phyloP scores from a whole-genome alignment of 805 yeast genomes.

The Grigorovia jiainica region DNA sequence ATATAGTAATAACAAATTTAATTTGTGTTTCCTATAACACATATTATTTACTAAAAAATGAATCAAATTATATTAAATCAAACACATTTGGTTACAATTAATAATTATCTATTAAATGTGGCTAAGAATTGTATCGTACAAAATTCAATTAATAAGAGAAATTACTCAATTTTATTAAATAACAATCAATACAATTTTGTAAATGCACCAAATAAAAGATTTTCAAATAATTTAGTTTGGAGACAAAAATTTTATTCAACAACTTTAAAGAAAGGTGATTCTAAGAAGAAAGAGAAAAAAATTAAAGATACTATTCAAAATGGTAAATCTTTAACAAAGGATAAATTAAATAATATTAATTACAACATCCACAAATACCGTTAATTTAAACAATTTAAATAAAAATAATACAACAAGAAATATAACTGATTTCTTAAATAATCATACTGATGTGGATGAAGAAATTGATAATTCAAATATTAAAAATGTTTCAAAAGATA shows the following conservation, averaged over 20 bases:
- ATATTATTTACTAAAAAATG: too few relatives aligned
- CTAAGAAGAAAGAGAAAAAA: neutral
- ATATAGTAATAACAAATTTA: too few relatives aligned
- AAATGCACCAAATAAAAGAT: slow-evolving; percentile 2
- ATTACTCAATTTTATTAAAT: neutral
- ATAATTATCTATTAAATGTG: too few relatives aligned
- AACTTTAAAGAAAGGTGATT: neutral
- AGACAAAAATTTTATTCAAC: slow-evolving; percentile 1
- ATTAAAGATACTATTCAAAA: neutral
- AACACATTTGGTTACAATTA: too few relatives aligned
- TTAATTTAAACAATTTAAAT: neutral
- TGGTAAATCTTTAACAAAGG: neutral
- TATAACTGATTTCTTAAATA: neutral
- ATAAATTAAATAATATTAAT: neutral
- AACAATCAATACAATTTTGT: too few relatives aligned
- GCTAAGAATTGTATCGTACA: too few relatives aligned
- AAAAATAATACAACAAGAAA: neutral
- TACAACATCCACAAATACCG: neutral
- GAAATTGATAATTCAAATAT: neutral
- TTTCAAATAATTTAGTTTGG: slow-evolving; percentile 1
- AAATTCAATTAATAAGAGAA: neutral
- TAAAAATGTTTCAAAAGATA: neutral
- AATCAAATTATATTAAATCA: too few relatives aligned
- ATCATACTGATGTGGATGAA: neutral
- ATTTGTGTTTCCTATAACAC: too few relatives aligned